phyloP scores from a whole-genome alignment of 805 yeast genomes.

The Cyberlindnera maclurae region DNA sequence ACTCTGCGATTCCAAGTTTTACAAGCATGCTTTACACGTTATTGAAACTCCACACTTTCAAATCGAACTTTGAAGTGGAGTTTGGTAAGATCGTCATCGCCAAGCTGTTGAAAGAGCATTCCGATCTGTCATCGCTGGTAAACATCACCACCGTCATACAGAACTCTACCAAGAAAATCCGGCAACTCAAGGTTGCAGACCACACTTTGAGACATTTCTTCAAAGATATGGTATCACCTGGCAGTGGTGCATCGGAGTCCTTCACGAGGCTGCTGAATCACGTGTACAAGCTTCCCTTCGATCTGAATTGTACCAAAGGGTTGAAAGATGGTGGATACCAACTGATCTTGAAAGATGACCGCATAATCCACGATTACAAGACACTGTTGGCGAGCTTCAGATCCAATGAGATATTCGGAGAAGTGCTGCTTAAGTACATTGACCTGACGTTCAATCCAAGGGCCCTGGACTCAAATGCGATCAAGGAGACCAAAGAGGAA shows the following conservation, averaged over 20 bases:
- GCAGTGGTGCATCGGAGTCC: slow-evolving; percentile 13
- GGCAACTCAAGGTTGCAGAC: slow-evolving; percentile 18
- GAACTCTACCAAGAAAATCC: slow-evolving; percentile 14
- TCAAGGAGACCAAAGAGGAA: slow-evolving; percentile 20
- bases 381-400: slow-evolving; percentile 19
- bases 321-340: slow-evolving; percentile 19
- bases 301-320: slow-evolving; percentile 19
- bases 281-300: slow-evolving; percentile 13
- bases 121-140: slow-evolving; percentile 13
- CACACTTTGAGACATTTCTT: slow-evolving; percentile 19
- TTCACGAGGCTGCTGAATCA: slow-evolving; percentile 23
- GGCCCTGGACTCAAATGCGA: slow-evolving; percentile 15
- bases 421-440: slow-evolving; percentile 20
- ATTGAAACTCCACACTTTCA: slow-evolving; percentile 14
- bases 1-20: slow-evolving; percentile 2
- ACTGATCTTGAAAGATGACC: slow-evolving; percentile 20
- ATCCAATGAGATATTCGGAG: slow-evolving; percentile 26
- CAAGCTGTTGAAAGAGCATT: slow-evolving; percentile 17
- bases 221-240: slow-evolving; percentile 17
- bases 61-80: slow-evolving; percentile 19
- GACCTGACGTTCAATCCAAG: slow-evolving; percentile 19
- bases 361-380: slow-evolving; percentile 19
- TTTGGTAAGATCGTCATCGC: slow-evolving; percentile 20
- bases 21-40: slow-evolving; percentile 10
- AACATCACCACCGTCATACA: slow-evolving; percentile 12